Conservation (phyloP, 2,329 filamentous ascomycete genomes). For the Clonostachys chloroleuca region DNA sequence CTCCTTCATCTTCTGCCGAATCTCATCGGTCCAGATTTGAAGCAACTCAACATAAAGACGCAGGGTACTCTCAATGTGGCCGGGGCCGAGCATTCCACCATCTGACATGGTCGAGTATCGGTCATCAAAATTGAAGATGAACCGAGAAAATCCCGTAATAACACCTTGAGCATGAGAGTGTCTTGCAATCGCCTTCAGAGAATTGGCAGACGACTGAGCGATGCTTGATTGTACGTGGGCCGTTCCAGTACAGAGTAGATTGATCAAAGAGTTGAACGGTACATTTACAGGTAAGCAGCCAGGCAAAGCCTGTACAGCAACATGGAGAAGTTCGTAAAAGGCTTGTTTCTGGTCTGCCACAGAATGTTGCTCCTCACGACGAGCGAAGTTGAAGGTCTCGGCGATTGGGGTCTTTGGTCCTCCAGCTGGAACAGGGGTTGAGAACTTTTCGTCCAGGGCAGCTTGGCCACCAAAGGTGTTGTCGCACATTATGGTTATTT, state of each 20-base stretch:
- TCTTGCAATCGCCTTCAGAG: conserved; percentile 88
- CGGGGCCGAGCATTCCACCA: conserved; percentile 89
- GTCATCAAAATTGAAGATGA: conserved; percentile 98
- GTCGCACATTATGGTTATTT: conserved; percentile 94
- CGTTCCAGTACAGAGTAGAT: conserved; percentile 91
- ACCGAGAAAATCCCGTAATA: conserved; percentile 91
- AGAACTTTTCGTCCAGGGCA: conserved; percentile 92
- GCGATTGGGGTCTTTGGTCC: conserved; percentile 92
- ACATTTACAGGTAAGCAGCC: conserved; percentile 90
- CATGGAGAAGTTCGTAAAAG: conserved; percentile 93
- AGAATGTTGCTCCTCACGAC: conserved; percentile 72
- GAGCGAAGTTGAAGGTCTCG: conserved; percentile 87
- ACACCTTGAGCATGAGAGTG: conserved; percentile 94
- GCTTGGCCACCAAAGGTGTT: conserved; percentile 96
- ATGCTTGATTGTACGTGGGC: conserved; percentile 93
- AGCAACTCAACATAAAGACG: conserved; percentile 90
- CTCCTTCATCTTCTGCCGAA: conserved; percentile 78
- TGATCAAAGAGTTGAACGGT: conserved; percentile 89
- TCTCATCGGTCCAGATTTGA: conserved; percentile 97
- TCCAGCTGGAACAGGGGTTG: conserved; percentile 52
- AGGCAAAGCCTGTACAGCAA: conserved; percentile 90
- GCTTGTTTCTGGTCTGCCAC: conserved; percentile 78
- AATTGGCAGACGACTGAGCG: conserved; percentile 85
- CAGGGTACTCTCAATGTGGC: conserved; percentile 91
- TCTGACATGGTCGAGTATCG: conserved; percentile 97